A percentile compares a stretch with the other conserved stretches of the same genome.
phyloP scores from a whole-genome alignment of 2,329 filamentous ascomycete species.

The Clonostachys rosea region DNA sequence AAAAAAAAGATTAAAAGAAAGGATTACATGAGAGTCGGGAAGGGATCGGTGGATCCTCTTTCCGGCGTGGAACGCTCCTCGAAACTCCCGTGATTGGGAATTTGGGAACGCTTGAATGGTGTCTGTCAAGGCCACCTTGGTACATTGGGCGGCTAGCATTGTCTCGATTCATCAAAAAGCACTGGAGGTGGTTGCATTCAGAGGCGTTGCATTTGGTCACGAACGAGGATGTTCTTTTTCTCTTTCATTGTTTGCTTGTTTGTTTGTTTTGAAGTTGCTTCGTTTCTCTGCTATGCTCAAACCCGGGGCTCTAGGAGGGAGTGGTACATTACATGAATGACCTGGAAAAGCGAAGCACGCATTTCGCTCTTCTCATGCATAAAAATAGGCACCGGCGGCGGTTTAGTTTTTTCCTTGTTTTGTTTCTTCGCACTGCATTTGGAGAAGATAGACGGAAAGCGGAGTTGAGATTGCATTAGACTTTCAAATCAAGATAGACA shows the following conservation, averaged over 20 bases:
- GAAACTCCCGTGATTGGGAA: constrained; percentile 40
- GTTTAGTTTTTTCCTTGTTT: constrained; percentile 2
- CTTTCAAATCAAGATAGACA: constrained; percentile 16
- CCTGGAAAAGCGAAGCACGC: not conserved
- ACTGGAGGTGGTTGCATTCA: constrained; percentile 26
- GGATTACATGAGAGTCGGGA: no score
- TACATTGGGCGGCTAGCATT: constrained; percentile 18
- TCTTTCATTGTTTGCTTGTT: constrained; percentile 16
- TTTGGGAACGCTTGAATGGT: constrained; percentile 35
- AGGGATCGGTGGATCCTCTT: no score
- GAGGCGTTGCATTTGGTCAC: constrained; percentile 21
- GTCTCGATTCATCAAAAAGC: constrained; percentile 23
- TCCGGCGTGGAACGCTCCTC: no score
- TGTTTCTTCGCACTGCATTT: constrained; percentile 6
- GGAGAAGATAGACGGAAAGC: constrained; percentile 14
- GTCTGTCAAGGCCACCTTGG: constrained; percentile 33
- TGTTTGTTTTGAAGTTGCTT: constrained; percentile 9
- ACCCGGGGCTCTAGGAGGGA: not conserved
- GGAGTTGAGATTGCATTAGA: constrained; percentile 23
- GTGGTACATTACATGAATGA: not conserved
- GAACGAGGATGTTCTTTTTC: constrained; percentile 3
- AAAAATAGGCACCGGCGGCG: constrained; percentile 2
- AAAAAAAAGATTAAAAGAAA: no score
- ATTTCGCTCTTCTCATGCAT: constrained; percentile 1
- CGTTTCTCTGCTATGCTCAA: constrained; percentile 7